Base-by-base conservation (phyloP, 1,139 yeast species). In the Yarrowia galli region DNA sequence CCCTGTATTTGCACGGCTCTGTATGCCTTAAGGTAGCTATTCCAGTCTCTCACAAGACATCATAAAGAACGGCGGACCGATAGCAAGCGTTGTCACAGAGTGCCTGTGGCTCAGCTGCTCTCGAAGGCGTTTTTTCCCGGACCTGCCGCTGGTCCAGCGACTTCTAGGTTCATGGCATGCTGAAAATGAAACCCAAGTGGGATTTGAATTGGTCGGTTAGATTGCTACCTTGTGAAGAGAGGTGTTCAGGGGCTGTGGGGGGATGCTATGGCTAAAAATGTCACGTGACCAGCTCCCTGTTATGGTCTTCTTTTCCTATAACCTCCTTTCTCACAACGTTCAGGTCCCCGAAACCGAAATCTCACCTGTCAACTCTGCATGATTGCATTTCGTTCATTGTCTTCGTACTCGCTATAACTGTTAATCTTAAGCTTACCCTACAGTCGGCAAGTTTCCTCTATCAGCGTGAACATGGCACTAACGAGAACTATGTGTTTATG, bases 161-260 rank as follows among this genome's bases (percentile, higher is more conserved):
- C 25, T 36, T 53, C 45, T 36, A 53, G 60, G 60, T 53, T 53
- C 60, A 51, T 18, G 42, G 43, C 56, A 51, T 35, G 43, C 43
- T 51, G 58, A 40, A 53, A 53, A 53, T 53, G 43, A 53, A 53
- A 53, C 32, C 22, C 60, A 53, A 36, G 22, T 16, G 60, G 43
- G 10, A 2, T 36, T 53, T 36, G 43, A 23, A 36, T 49, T 53
- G 32, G 6, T 2, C 6, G 10, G 20, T 22, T 53, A 8, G 60
- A 53, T 53, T 53, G 60, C 60, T 53, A 36, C 38, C 60, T 36
- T 28, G 60, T 53, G 60, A 18, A 20, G 38, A 4, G 7, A n/a
- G 38, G 13, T 6, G 38, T 8, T 1, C 38, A 35, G 3, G 38
- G 38, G 16, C 12, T 12, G 16, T 15, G 42, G 42, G 8, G 18